phyloP scores from a whole-genome alignment of 1,139 yeast genomes.

The Candida sp. region DNA sequence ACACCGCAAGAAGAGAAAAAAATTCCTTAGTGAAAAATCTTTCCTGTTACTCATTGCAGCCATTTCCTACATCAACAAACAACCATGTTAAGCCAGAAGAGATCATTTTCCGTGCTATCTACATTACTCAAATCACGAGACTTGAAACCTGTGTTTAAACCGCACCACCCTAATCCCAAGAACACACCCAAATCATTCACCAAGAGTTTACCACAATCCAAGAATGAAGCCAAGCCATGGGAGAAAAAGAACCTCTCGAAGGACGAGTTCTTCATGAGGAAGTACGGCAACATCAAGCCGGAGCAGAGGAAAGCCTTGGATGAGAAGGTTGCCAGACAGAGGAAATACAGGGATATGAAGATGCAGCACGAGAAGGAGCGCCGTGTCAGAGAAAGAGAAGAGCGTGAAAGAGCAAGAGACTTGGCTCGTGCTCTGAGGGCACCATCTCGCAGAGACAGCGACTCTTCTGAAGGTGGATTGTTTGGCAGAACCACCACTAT shows the following conservation, averaged over 20 bases:
- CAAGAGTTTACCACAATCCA: conserved; percentile 14
- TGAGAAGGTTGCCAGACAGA: conserved; percentile 42
- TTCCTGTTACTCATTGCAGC: not conserved
- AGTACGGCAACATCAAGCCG: conserved; percentile 37
- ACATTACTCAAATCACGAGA: conserved; percentile 2
- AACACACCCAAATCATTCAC: conserved; percentile 15
- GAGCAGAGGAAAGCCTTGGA: conserved; percentile 31
- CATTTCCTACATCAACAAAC: not conserved
- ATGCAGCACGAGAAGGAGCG: conserved; percentile 16
- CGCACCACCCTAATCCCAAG: conserved; percentile 20
- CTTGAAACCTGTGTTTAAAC: conserved; percentile 19
- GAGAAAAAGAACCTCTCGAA: conserved; percentile 39
- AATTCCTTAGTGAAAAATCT: not conserved
- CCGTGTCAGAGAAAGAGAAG: conserved; percentile 12
- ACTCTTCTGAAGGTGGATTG: not conserved
- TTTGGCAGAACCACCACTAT: conserved; percentile 34
- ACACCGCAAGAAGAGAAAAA: conserved; percentile 1
- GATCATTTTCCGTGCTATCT: conserved; percentile 1
- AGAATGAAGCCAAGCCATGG: conserved; percentile 34
- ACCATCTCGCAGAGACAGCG: no score
- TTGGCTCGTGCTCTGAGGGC: conserved; percentile 2
- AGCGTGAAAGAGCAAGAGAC: conserved; percentile 8
- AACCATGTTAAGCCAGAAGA: not conserved
- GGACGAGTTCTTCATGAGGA: conserved; percentile 45
- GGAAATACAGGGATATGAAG: conserved; percentile 26